These are phyloP conservation scores for Penstemon barbatus DNA, from an alignment of 257 asterid genomes.

Conservation along the genomic window DNA sequence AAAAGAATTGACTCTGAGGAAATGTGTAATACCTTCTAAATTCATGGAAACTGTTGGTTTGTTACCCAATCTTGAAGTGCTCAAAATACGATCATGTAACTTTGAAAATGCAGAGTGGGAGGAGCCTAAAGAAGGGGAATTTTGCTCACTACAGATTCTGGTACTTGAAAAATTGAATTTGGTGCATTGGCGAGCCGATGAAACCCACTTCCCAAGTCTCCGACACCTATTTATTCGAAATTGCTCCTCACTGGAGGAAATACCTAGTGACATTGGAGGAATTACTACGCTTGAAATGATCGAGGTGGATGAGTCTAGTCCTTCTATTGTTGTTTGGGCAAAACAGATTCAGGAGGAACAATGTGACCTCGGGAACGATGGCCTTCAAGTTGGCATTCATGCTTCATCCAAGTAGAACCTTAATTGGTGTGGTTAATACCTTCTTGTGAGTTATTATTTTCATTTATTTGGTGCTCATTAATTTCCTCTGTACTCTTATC, in stretches of 20 bases:
- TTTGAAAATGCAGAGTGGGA: slow-evolving; percentile 10
- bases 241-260: slow-evolving; percentile 5
- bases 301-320: not conserved
- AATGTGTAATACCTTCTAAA: slow-evolving; percentile 6
- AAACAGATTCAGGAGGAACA: slow-evolving; percentile 26
- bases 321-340: slow-evolving; percentile 10
- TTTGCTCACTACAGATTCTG: slow-evolving; percentile 8
- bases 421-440: too few species aligned
- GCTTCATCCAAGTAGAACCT: not conserved
- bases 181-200: slow-evolving; percentile 23
- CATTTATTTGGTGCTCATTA: too few species aligned
- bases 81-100: not conserved
- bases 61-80: slow-evolving; percentile 31
- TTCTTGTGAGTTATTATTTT: too few species aligned
- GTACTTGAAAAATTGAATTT: not conserved
- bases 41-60: slow-evolving; percentile 16
- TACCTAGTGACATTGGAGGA: slow-evolving; percentile 25
- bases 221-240: slow-evolving; percentile 4
- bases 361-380: slow-evolving; percentile 17
- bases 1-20: slow-evolving; percentile 18
- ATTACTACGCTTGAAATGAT: slow-evolving; percentile 26
- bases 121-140: slow-evolving; percentile 25
- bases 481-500: too few species aligned
- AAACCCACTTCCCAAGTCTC: slow-evolving; percentile 27
- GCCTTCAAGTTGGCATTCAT: slow-evolving; percentile 14